A percentile compares a stretch with the other conserved stretches of the same genome.
Conservation (phyloP, 1,284 basidiomycete species). For the Phaffia rhodozyma region DNA sequence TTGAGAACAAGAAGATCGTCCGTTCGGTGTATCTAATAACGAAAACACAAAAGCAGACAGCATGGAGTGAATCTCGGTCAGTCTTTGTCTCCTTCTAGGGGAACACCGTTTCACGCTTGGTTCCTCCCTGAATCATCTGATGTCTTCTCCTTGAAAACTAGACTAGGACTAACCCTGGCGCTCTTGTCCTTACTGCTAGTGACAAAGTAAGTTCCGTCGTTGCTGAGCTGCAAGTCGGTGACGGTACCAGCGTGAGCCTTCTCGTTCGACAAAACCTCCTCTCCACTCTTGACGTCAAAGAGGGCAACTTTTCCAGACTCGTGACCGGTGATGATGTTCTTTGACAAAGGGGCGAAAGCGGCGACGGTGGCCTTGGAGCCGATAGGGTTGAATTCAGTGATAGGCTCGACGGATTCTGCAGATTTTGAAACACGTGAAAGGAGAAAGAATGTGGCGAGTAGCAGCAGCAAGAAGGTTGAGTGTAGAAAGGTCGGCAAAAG, state of each 20-base stretch:
- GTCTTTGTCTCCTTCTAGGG: too few species aligned
- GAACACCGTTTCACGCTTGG: background rate
- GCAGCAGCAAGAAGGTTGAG: background rate
- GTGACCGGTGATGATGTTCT: slow-evolving; percentile 82
- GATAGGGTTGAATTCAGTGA: slow-evolving; percentile 69
- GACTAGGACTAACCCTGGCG: slow-evolving; percentile 54
- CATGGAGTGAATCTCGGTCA: background rate
- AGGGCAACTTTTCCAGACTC: slow-evolving; percentile 89
- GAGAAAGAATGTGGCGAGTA: background rate
- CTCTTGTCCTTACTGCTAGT: slow-evolving; percentile 96
- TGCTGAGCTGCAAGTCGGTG: slow-evolving; percentile 84
- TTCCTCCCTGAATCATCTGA: background rate
- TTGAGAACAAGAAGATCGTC: slow-evolving; percentile 83
- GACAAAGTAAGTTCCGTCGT: slow-evolving; percentile 87
- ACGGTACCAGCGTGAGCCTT: slow-evolving; percentile 69
- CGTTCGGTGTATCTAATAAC: slow-evolving; percentile 68
- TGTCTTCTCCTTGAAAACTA: background rate
- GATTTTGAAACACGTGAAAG: background rate
- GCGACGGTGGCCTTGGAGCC: slow-evolving; percentile 93
- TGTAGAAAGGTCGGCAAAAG: too few species aligned
- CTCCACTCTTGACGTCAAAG: slow-evolving; percentile 77
- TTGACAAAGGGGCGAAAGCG: slow-evolving; percentile 68
- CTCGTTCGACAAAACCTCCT: slow-evolving; percentile 67
- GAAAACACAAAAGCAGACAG: background rate
- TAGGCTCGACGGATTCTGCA: slow-evolving; percentile 61